phyloP scores from a whole-genome alignment of 1,284 basidiomycete genomes.

The Entoloma clypeatum region DNA sequence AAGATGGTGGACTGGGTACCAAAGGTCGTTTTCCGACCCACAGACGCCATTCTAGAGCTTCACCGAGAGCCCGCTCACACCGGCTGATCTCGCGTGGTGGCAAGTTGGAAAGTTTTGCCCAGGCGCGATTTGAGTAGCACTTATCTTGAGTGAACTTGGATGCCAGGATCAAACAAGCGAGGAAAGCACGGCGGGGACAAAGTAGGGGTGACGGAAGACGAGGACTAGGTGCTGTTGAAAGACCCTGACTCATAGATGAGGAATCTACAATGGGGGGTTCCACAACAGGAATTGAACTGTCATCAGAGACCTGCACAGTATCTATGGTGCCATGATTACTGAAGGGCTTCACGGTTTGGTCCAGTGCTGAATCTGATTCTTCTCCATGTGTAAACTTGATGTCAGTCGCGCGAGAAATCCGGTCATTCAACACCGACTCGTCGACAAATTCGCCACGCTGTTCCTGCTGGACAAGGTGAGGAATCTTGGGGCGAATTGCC shows the following conservation, averaged over 20 bases:
- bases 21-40: constrained; percentile 69
- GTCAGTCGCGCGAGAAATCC: constrained; percentile 45
- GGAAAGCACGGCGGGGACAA: constrained; percentile 84
- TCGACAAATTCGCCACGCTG: constrained; percentile 35
- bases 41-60: constrained; percentile 76
- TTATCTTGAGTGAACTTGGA: constrained; percentile 93
- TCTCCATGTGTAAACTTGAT: constrained; percentile 35
- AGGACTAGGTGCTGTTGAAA: too few relatives aligned
- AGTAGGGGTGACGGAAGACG: constrained; percentile 75
- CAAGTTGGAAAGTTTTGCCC: constrained; percentile 82
- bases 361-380: constrained; percentile 17
- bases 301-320: constrained; percentile 37
- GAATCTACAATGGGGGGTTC: too few relatives aligned
- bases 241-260: too few relatives aligned
- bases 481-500: constrained; percentile 63
- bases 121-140: constrained; percentile 89
- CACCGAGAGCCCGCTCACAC: constrained; percentile 76
- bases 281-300: constrained; percentile 10
- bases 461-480: constrained; percentile 54
- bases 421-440: constrained; percentile 40
- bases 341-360: constrained; percentile 8
- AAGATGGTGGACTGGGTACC: constrained; percentile 19
- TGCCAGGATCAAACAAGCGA: constrained; percentile 84
- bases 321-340: constrained; percentile 29
- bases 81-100: constrained; percentile 75